phyloP scores from a whole-genome alignment of 495 filamentous ascomycete species.

The Cladorrhinum samala region DNA sequence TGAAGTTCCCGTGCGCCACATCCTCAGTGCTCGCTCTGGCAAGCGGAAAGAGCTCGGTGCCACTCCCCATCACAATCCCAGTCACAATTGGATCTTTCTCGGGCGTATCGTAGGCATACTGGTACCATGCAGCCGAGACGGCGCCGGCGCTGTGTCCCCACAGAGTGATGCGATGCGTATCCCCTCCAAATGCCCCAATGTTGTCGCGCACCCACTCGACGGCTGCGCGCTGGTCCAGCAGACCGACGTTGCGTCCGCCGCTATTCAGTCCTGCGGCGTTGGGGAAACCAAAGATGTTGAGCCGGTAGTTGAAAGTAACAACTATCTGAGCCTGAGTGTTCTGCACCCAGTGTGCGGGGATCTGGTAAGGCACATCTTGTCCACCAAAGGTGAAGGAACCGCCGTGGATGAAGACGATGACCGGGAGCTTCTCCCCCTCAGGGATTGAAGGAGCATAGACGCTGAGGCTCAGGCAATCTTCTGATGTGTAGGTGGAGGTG shows the following conservation, averaged over 20 bases:
- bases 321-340: conserved; percentile 50
- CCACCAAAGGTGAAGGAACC: conserved; percentile 25
- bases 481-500: conserved; percentile 22
- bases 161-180: conserved; percentile 46
- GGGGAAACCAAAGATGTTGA: conserved; percentile 61
- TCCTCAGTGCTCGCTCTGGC: conserved; percentile 26
- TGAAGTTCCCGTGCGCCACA: conserved; percentile 27
- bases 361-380: conserved; percentile 19
- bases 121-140: conserved; percentile 45
- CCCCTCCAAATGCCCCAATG: conserved; percentile 55
- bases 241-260: conserved; percentile 48
- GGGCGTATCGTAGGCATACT: conserved; percentile 37
- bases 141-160: conserved; percentile 52
- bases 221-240: conserved; percentile 59
- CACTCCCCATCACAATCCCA: conserved; percentile 48
- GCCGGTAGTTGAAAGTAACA: conserved; percentile 58
- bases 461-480: conserved; percentile 55
- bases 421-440: conserved; percentile 20
- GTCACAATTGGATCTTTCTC: conserved; percentile 38
- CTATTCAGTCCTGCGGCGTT: conserved; percentile 27
- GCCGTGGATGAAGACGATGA: conserved; percentile 30
- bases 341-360: conserved; percentile 35
- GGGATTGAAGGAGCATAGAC: conserved; percentile 27
- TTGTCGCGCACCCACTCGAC: conserved; percentile 52
- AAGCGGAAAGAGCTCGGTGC: conserved; percentile 40